A percentile compares a stretch with the other conserved stretches of the same genome.
Evolutionary conservation across 164 flowering plant genomes (phyloP).

Genomic region (Vitis rotundifolia): DNA sequence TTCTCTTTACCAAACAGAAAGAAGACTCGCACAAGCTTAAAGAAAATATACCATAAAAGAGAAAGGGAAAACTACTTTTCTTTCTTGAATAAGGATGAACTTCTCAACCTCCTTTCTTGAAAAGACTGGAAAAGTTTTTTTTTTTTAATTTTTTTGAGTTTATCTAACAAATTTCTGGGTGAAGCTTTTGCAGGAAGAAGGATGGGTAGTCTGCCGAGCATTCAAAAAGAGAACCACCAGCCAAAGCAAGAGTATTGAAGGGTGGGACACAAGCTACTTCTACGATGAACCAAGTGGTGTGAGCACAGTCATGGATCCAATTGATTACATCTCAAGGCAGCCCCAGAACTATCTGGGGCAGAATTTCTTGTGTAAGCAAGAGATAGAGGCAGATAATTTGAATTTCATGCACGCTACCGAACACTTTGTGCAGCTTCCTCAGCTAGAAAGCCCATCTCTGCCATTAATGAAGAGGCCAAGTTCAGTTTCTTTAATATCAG

Average conservation of each 20-base stretch:
- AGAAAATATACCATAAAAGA: neutral
- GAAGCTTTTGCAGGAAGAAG: constrained; percentile 75
- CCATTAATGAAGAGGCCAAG: constrained; percentile 59
- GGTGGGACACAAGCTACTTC: constrained; percentile 63
- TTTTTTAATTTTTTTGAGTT: neutral
- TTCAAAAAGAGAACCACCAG: constrained; percentile 70
- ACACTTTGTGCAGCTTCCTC: constrained; percentile 71
- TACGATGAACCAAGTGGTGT: constrained; percentile 59
- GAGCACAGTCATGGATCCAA: constrained; percentile 54
- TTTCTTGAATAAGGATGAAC: neutral
- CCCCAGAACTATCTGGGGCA: constrained; percentile 26
- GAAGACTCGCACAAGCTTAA: neutral
- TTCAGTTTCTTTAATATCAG: constrained; percentile 39
- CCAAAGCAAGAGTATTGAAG: constrained; percentile 45
- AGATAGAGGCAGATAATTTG: constrained; percentile 46
- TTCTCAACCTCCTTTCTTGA: neutral
- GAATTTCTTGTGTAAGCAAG: constrained; percentile 64
- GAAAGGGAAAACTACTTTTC: neutral
- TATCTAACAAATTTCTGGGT: neutral
- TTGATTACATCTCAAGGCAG: constrained; percentile 45
- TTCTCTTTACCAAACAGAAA: constrained; percentile 21
- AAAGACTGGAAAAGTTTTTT: neutral
- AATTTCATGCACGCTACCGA: constrained; percentile 37
- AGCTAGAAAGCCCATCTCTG: constrained; percentile 83
- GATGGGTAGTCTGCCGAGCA: constrained; percentile 96